Base-by-base conservation (phyloP, 2,329 filamentous ascomycete genomes). In the Metarhizium anisopliae region DNA sequence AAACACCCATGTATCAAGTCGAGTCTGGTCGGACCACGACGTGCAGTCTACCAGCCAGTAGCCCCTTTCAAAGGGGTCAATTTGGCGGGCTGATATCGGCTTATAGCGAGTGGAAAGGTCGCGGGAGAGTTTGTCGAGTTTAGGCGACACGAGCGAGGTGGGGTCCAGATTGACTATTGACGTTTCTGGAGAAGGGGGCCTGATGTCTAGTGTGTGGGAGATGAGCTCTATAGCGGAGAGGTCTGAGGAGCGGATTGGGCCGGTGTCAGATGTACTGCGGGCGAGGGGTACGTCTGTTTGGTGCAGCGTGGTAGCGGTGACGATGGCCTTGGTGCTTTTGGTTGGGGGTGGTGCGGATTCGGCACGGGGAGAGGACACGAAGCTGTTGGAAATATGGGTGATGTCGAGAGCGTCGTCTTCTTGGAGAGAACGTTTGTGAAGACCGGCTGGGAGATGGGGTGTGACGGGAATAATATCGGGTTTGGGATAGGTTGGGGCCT, bases 31-130 rank as follows among this genome's bases (percentile, higher is more conserved):
- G 0, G 72, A 65, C 86, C 86, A 90, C 1, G 61, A 52, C 0
- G 70, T 65, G 60, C 80, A 84, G 59, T 84, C 74, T 4, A 96
- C 63, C 2, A 76, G 68, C 92, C 92, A 96, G 69, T 88, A 84
- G 0, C 91, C 92, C 16, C 92, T 79, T 67, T 95, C 90, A 42
- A 86, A 79, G 1, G 71, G 70, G 53, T 80, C 75, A 1, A 69
- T 59, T 5, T 63, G 60, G 0, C 69, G 63, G n/a, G 30, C 56
- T 6, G 53, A 32, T 6, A 51, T 52, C 4, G 85, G 84, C 4
- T 68, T 74, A 67, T 81, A 89, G 3, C 79, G 77, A 2, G 73
- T 75, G 0, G 70, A 60, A 4, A 84, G 70, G 16, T 80, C 74
- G 30, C 81, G 72, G n/a, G 79, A 75, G 0, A 70, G 64, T 52